phyloP scores from a whole-genome alignment of 2,329 filamentous ascomycete genomes.

The Fusarium sp. region DNA sequence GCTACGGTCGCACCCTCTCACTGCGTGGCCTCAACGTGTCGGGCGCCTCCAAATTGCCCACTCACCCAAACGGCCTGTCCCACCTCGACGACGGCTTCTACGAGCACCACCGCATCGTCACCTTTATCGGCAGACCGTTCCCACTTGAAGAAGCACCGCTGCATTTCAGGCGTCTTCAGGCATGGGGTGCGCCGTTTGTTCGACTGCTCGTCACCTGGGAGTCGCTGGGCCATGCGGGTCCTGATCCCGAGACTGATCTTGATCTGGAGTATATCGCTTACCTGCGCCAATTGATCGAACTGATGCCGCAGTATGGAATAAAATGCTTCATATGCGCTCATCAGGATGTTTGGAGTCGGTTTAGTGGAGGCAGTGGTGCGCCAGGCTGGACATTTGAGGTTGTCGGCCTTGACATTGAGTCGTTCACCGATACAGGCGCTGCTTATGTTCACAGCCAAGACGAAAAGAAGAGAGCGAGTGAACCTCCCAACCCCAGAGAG shows the following conservation, averaged over 20 bases:
- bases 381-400: conserved; percentile 60
- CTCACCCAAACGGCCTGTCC: conserved; percentile 55
- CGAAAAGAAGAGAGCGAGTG: conserved; percentile 48
- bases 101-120: conserved; percentile 57
- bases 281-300: conserved; percentile 53
- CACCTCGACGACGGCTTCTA: conserved; percentile 60
- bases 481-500: conserved; percentile 50
- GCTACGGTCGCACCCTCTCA: conserved; percentile 55
- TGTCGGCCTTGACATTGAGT: conserved; percentile 57
- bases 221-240: conserved; percentile 55
- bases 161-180: conserved; percentile 56
- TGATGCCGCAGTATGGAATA: conserved; percentile 58
- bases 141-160: conserved; percentile 56
- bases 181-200: conserved; percentile 58
- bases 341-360: conserved; percentile 61
- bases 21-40: conserved; percentile 61
- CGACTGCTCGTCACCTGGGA: conserved; percentile 62
- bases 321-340: conserved; percentile 61
- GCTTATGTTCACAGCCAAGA: conserved; percentile 57
- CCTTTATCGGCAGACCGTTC: conserved; percentile 58
- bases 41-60: conserved; percentile 59
- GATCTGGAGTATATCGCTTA: conserved; percentile 59
- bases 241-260: conserved; percentile 51
- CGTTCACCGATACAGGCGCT: conserved; percentile 54
- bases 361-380: conserved; percentile 59